phyloP scores from a whole-genome alignment of 805 yeast genomes.

The Nakazawaea anatomiae region DNA sequence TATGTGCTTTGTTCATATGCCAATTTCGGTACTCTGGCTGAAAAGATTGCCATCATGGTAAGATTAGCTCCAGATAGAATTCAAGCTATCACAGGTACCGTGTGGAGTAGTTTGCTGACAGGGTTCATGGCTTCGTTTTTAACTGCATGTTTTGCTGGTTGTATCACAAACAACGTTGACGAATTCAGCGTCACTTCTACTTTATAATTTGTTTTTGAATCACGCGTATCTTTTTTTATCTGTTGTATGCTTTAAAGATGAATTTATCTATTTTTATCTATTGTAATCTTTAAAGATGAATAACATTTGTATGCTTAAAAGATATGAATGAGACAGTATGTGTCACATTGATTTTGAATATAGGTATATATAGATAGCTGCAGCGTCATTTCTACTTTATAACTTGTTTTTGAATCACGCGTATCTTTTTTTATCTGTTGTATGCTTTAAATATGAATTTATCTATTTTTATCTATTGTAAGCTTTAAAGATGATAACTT shows the following conservation, averaged over 20 bases:
- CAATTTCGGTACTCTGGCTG: constrained; percentile 57
- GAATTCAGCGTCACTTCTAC: not conserved
- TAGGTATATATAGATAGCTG: no score
- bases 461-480: not conserved
- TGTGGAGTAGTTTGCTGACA: constrained; percentile 42
- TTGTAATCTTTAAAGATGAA: no score
- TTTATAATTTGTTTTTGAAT: no score
- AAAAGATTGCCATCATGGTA: constrained; percentile 54
- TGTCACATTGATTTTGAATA: no score
- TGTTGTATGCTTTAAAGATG: not conserved
- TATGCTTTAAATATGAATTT: not conserved
- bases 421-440: not conserved
- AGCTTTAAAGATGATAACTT: no score
- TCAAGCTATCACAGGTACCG: constrained; percentile 39
- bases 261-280: not conserved
- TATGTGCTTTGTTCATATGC: constrained; percentile 61
- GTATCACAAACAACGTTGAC: not conserved
- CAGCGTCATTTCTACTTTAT: not conserved
- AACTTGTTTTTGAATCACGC: no score
- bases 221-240: not conserved
- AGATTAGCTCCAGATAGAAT: constrained; percentile 47
- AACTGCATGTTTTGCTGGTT: constrained; percentile 18
- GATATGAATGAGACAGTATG: no score
- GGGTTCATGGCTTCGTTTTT: constrained; percentile 50
- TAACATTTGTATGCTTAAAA: no score